These are phyloP conservation scores for Yamadazyma dendronema DNA, from an alignment of 1,139 yeast species.

Conservation along the genomic window DNA sequence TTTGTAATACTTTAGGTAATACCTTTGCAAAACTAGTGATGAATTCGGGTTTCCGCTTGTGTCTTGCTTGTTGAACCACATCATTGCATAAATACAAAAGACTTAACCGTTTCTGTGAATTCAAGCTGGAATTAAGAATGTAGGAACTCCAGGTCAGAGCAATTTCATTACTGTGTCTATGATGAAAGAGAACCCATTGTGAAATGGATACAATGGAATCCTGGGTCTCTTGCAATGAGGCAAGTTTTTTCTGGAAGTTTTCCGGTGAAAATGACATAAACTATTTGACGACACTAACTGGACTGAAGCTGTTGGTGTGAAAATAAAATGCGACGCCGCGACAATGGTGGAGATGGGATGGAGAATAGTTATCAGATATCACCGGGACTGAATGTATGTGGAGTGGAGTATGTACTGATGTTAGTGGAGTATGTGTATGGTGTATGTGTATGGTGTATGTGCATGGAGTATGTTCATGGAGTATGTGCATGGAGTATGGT, in stretches of 20 bases:
- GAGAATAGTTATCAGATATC: neutral
- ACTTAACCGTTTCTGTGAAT: slow-evolving; percentile 46
- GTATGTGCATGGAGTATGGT: no score
- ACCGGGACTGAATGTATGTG: neutral
- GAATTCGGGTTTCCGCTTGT: slow-evolving; percentile 61
- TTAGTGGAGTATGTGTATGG: no score
- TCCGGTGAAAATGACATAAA: slow-evolving; percentile 63
- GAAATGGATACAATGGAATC: slow-evolving; percentile 81
- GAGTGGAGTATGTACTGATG: no score
- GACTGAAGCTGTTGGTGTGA: no score
- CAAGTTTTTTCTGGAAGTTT: slow-evolving; percentile 55
- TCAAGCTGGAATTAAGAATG: slow-evolving; percentile 18
- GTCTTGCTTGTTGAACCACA: slow-evolving; percentile 77
- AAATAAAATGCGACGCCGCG: no score
- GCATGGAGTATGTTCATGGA: no score
- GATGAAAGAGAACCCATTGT: slow-evolving; percentile 83
- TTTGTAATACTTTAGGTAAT: slow-evolving; percentile 35
- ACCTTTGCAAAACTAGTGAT: slow-evolving; percentile 55
- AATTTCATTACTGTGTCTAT: slow-evolving; percentile 58
- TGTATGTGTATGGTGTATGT: no score
- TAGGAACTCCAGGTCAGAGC: slow-evolving; percentile 63
- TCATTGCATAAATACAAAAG: slow-evolving; percentile 78
- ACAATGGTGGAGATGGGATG: neutral
- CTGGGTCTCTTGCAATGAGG: slow-evolving; percentile 69
- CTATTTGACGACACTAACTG: neutral